These are phyloP conservation scores for Chaetomium olivaceum DNA, from an alignment of 2,329 filamentous ascomycete species.

Conservation along the genomic window DNA sequence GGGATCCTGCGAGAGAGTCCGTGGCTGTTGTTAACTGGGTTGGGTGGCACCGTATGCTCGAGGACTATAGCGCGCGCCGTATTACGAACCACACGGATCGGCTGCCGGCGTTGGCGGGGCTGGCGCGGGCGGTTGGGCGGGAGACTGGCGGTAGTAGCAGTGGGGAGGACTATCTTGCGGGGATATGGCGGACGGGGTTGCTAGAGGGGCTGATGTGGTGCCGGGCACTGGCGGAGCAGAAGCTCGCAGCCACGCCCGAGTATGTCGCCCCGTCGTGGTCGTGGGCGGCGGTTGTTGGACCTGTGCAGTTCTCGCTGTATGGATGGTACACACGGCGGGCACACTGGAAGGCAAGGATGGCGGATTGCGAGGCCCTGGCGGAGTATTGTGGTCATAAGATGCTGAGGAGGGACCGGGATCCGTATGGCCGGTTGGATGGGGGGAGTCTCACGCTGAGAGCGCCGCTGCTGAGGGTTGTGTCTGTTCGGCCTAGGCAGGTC, in stretches of 20 bases:
- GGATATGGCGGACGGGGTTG: constrained; percentile 32
- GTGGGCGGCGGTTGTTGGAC: constrained; percentile 30
- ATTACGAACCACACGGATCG: constrained; percentile 34
- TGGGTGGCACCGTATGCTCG: constrained; percentile 31
- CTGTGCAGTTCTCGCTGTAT: constrained; percentile 29
- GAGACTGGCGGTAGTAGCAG: constrained; percentile 8
- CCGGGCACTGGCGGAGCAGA: neutral
- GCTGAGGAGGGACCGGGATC: constrained; percentile 4
- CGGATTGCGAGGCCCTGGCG: constrained; percentile 28
- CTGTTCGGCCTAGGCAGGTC: neutral
- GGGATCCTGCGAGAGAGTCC: neutral
- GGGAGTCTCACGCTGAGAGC: constrained; percentile 16
- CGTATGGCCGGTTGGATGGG: constrained; percentile 9
- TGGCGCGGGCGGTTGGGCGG: constrained; percentile 28
- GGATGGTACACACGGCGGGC: constrained; percentile 26
- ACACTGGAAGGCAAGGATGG: constrained; percentile 25
- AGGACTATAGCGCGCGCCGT: constrained; percentile 30
- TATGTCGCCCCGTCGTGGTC: constrained; percentile 33
- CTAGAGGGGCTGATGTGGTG: constrained; percentile 29
- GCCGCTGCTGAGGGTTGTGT: constrained; percentile 18
- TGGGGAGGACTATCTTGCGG: constrained; percentile 29
- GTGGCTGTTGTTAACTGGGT: constrained; percentile 17
- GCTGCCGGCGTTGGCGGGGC: constrained; percentile 35
- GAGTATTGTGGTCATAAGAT: constrained; percentile 16
- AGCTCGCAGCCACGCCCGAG: neutral